A percentile compares a stretch with the other conserved stretches of the same genome.
Conservation (phyloP, 352 stramenopile genomes). For the Phytophthora sp. region DNA sequence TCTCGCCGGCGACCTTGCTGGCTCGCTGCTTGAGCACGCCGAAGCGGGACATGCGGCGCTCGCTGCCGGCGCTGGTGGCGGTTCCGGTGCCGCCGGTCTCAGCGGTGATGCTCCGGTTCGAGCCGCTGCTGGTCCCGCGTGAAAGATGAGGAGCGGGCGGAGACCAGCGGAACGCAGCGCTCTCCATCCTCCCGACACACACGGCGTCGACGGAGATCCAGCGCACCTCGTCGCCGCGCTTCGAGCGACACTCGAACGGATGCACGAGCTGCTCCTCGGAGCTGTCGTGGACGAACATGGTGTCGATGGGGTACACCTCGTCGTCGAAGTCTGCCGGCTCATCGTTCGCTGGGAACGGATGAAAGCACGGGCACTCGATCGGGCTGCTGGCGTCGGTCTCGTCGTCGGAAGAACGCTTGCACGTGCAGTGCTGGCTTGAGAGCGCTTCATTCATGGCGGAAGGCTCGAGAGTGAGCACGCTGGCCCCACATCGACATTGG, state of each 20-base stretch:
- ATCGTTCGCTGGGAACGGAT: slow-evolving; percentile 36
- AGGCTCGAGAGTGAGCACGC: slow-evolving; percentile 31
- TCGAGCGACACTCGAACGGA: slow-evolving; percentile 38
- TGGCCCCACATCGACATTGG: slow-evolving; percentile 53
- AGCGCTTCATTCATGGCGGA: slow-evolving; percentile 19
- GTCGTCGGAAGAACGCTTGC: neutral
- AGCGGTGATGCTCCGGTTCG: neutral
- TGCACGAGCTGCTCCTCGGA: slow-evolving; percentile 42
- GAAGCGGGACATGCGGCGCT: slow-evolving; percentile 14
- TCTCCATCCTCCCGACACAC: slow-evolving; percentile 21
- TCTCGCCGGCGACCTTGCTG: slow-evolving; percentile 12
- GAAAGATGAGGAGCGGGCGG: neutral
- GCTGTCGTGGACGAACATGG: slow-evolving; percentile 33
- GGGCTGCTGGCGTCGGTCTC: neutral
- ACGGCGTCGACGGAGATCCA: slow-evolving; percentile 46
- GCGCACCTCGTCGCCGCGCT: slow-evolving; percentile 17
- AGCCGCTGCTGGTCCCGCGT: neutral
- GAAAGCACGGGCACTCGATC: slow-evolving; percentile 32
- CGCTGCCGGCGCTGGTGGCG: neutral
- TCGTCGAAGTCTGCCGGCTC: slow-evolving; percentile 20
- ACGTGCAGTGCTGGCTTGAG: slow-evolving; percentile 26
- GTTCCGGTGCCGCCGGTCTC: neutral
- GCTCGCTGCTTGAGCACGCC: slow-evolving; percentile 4
- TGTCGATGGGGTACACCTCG: slow-evolving; percentile 25
- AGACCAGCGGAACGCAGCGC: neutral